These are phyloP conservation scores for Entomortierella beljakovae DNA, from an alignment of 192 early-diverging fungal species.

Conservation along the genomic window DNA sequence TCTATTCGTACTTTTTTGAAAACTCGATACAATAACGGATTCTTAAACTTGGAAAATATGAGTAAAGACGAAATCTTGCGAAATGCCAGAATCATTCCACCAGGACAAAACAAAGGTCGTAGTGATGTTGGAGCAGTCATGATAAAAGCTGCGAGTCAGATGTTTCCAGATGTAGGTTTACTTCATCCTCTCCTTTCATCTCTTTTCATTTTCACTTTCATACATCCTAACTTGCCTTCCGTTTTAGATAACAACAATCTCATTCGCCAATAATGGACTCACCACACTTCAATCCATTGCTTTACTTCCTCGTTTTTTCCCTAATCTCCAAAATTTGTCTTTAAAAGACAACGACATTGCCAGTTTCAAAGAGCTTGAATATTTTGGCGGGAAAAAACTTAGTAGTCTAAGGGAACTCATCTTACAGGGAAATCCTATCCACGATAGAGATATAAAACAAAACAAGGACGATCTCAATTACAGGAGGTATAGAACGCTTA, in stretches of 20 bases:
- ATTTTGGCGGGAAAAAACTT: conserved; percentile 40
- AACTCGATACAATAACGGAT: conserved; percentile 22
- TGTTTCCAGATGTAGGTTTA: conserved; percentile 41
- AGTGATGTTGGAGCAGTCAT: conserved; percentile 36
- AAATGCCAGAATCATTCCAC: conserved; percentile 12
- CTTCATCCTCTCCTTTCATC: too few relatives aligned
- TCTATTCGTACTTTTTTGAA: conserved; percentile 23
- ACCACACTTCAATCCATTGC: conserved; percentile 34
- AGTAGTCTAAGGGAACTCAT: conserved; percentile 51
- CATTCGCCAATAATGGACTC: conserved; percentile 53
- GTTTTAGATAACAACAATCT: conserved; percentile 53
- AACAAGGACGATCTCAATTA: conserved; percentile 51
- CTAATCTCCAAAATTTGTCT: conserved; percentile 58
- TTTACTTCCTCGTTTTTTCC: conserved; percentile 44
- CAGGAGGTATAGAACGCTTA: conserved; percentile 31
- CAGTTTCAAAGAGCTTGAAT: conserved; percentile 43
- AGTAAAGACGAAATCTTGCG: conserved; percentile 17
- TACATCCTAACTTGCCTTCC: neutral
- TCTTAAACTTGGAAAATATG: conserved; percentile 44
- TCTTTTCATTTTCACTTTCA: neutral
- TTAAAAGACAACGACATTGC: conserved; percentile 57
- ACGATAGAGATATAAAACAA: conserved; percentile 17
- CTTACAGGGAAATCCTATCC: conserved; percentile 55
- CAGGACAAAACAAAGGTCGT: conserved; percentile 11
- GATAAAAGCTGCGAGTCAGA: conserved; percentile 31